Evolutionary conservation across 2,329 filamentous ascomycete species (phyloP).

Genomic region (Aspergillus carbonarius): DNA sequence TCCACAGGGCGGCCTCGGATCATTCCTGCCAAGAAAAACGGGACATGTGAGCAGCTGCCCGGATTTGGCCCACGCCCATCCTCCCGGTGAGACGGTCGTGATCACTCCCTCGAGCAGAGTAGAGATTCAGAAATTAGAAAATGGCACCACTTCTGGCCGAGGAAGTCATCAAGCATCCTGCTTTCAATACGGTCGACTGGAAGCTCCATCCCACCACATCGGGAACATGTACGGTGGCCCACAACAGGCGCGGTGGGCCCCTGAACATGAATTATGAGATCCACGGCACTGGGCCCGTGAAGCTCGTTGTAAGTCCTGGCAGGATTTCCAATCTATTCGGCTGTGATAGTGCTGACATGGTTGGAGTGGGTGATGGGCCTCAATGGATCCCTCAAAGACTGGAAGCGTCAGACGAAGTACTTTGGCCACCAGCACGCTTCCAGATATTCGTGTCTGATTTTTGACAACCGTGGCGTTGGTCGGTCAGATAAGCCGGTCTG

Average conservation of each 20-base stretch:
- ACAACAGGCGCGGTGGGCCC: constrained; percentile 66
- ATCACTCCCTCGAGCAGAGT: neutral
- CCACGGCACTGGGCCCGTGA: constrained; percentile 70
- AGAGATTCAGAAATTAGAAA: neutral
- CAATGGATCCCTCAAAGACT: constrained; percentile 65
- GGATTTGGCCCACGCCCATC: neutral
- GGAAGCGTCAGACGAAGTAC: constrained; percentile 80
- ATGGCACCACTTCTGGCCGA: constrained; percentile 31
- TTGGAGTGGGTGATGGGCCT: constrained; percentile 77
- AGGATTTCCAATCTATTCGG: neutral
- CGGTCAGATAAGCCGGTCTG: constrained; percentile 72
- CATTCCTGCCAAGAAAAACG: neutral
- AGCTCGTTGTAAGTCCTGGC: constrained; percentile 65
- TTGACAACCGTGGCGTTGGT: constrained; percentile 86
- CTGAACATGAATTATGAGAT: constrained; percentile 76
- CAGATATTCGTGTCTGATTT: constrained; percentile 70
- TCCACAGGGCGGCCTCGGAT: neutral
- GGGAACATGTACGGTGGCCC: constrained; percentile 65
- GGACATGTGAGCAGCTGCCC: constrained; percentile 5
- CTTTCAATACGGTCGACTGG: constrained; percentile 32
- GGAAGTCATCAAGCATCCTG: constrained; percentile 34
- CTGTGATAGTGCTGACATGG: neutral
- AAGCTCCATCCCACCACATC: constrained; percentile 62
- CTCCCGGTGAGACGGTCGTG: neutral
- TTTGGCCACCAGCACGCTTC: constrained; percentile 71